Conservation (phyloP, 2,329 filamentous ascomycete genomes). For the Pseudodiploospora longispora region DNA sequence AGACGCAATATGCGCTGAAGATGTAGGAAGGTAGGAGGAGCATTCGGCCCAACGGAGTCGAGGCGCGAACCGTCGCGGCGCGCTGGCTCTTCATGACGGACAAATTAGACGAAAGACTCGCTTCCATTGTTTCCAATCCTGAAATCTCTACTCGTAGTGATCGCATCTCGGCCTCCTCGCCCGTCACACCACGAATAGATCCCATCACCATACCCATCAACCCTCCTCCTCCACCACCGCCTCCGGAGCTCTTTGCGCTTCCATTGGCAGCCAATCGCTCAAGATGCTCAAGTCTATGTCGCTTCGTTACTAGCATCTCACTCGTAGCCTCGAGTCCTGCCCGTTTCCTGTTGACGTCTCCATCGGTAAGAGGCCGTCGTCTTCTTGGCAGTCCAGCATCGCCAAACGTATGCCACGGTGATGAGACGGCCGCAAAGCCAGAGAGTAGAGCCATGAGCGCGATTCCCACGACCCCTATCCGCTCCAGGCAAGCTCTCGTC, state of each 20-base stretch:
- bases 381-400: conserved; percentile 40
- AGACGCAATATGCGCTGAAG: conserved; percentile 78
- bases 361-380: conserved; percentile 57
- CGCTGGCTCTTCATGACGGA: conserved; percentile 54
- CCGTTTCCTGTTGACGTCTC: conserved; percentile 69
- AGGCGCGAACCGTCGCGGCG: conserved; percentile 56
- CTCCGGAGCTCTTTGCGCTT: conserved; percentile 9
- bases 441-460: conserved; percentile 81
- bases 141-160: conserved; percentile 65
- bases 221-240: conserved; percentile 26
- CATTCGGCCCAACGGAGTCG: conserved; percentile 58
- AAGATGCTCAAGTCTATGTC: conserved; percentile 61
- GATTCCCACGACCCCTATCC: conserved; percentile 79
- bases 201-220: conserved; percentile 69
- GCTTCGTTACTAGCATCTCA: conserved; percentile 71
- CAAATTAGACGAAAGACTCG: conserved; percentile 58
- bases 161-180: conserved; percentile 52
- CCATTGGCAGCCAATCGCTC: conserved; percentile 43
- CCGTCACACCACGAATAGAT: conserved; percentile 55
- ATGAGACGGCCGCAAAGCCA: conserved; percentile 81
- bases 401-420: conserved; percentile 76
- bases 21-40: conserved; percentile 54
- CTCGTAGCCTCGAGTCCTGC: conserved; percentile 69
- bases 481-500: conserved; percentile 50
- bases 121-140: conserved; percentile 73